Evolutionary conservation across 495 filamentous ascomycete species (phyloP).

Genomic region (Parathielavia hyrcaniae): DNA sequence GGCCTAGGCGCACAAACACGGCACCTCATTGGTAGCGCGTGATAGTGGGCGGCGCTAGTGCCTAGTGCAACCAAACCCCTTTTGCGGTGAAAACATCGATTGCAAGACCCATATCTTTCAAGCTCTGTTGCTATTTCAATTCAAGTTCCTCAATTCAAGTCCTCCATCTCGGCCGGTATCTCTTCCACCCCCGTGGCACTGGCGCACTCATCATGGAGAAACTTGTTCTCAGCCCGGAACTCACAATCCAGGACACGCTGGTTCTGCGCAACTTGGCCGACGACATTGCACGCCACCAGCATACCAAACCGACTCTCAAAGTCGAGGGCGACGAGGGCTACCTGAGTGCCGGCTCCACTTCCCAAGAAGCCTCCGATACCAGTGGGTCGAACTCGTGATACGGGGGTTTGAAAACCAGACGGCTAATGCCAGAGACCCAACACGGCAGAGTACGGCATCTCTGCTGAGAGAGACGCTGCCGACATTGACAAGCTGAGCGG

Average conservation of each 20-base stretch:
- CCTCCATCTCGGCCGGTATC: neutral
- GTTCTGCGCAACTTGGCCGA: slow-evolving; percentile 2
- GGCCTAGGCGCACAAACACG: neutral
- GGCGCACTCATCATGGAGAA: neutral
- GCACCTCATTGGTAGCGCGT: too few relatives aligned
- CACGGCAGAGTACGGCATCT: slow-evolving; percentile 5
- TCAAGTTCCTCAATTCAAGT: neutral
- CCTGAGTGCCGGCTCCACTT: neutral
- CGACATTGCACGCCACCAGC: slow-evolving; percentile 4
- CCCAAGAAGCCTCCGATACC: neutral
- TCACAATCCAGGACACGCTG: neutral
- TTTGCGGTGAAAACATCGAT: too few relatives aligned
- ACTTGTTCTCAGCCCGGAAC: slow-evolving; percentile 1
- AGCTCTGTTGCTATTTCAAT: too few relatives aligned
- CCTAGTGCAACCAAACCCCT: too few relatives aligned
- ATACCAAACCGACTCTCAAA: neutral
- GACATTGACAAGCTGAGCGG: neutral
- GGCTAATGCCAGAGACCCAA: neutral
- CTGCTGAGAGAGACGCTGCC: neutral
- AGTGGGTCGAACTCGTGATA: neutral
- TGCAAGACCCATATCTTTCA: too few relatives aligned
- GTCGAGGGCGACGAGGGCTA: slow-evolving; percentile 8
- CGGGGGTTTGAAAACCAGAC: neutral
- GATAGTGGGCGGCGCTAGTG: too few relatives aligned
- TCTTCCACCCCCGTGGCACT: neutral